Evolutionary conservation across 2,329 filamentous ascomycete genomes (phyloP), one percentile per base, ranked within the genome.

Genomic region (Venturia nashicola): DNA sequence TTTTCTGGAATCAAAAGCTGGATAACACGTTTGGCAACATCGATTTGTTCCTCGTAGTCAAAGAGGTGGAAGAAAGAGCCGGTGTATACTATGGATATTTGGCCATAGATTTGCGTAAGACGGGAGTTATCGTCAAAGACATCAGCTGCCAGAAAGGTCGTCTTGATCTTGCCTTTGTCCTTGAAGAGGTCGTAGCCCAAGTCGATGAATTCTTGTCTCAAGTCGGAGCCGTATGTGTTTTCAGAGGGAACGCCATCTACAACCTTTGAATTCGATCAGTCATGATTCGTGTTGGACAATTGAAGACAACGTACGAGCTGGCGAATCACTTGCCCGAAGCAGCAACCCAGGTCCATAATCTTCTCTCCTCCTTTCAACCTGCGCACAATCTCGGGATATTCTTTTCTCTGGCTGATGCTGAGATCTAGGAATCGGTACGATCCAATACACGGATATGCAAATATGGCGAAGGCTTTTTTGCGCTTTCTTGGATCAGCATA

Each of bases 81-180:
- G 0, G 74, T 68, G 57, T 75, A 75, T n/a, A 78, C 65, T 20
- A 78, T 73, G 46, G 77, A 72, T 6, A 78, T 64, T 14, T 72
- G 40, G 16, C 69, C 70, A 2, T 69, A 67, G 7, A 76, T 61
- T 0, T 69, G 62, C 3, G 64, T 65, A 6, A 75, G 67, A 8
- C 68, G 59, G 1, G 73, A 74, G 12, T 69, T 61, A 8, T 67
- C 39, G 12, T 71, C 70, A 54, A 83, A 70, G 65, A 84, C 72
- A 65, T 85, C 79, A 23, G 80, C 82, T 3, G 76, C 69, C 39
- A 85, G 72, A 66, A 85, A 83, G 1, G 74, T 73, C 5, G 84
- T 73, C 42, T 74, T 74, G 5, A 84, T 72, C 42, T 64, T 75
- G n/a, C 74, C 69, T 9, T 61, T 44, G 62, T 75, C 72, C 7